Evolutionary conservation across 2,329 filamentous ascomycete genomes (phyloP).

Genomic region (Dothidotthia symphoricarpi): DNA sequence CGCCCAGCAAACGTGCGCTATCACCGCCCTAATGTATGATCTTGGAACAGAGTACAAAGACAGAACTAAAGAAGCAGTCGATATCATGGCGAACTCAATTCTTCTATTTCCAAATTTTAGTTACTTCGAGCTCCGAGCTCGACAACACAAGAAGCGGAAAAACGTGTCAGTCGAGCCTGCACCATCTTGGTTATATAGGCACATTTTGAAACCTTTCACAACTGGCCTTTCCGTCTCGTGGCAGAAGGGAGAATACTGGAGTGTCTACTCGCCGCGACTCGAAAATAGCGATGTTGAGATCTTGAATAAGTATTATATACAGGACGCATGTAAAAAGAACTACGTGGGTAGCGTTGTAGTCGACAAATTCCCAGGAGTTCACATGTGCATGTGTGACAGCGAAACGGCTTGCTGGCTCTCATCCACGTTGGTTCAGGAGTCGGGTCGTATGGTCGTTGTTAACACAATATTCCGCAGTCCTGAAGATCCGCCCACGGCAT

Average conservation of each 20-base stretch:
- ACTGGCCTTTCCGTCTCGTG: too few species aligned
- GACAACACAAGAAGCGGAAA: not conserved
- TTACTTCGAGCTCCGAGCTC: constrained; percentile 1
- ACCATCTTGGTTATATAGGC: too few species aligned
- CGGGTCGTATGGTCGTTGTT: constrained; percentile 2
- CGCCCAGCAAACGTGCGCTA: not conserved
- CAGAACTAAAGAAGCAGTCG: not conserved
- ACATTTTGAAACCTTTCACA: too few species aligned
- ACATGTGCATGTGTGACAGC: constrained; percentile 1
- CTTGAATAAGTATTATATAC: too few species aligned
- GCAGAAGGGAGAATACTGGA: too few species aligned
- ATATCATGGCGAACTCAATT: constrained; percentile 4
- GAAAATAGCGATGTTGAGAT: too few species aligned
- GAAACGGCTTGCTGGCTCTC: constrained; percentile 2
- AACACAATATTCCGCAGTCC: constrained; percentile 2
- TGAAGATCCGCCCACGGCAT: not conserved
- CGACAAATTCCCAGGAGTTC: constrained; percentile 1
- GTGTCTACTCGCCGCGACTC: too few species aligned
- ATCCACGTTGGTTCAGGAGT: constrained; percentile 1
- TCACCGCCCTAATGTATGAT: constrained; percentile 5
- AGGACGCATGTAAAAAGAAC: not conserved
- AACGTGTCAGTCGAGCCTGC: too few species aligned
- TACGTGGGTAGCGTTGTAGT: constrained; percentile 1
- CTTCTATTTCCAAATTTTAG: constrained; percentile 4
- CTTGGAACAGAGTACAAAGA: not conserved